Evolutionary conservation across 2,329 filamentous ascomycete genomes (phyloP).

Genomic region (Diplocarpon mali): DNA sequence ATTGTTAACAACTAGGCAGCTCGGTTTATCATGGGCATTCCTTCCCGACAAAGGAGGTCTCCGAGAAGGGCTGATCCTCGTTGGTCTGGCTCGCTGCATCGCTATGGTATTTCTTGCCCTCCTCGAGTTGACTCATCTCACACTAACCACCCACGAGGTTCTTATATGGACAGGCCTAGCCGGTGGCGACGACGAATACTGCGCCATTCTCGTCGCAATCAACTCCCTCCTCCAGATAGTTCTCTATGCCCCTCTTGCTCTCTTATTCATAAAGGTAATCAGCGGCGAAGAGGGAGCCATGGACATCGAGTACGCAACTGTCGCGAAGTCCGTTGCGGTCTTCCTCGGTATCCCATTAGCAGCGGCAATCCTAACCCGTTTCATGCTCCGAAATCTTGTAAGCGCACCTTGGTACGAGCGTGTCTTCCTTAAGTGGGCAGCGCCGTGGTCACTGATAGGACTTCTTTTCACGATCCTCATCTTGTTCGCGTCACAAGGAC

Average conservation of each 20-base stretch:
- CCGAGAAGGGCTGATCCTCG: constrained; percentile 62
- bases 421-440: constrained; percentile 57
- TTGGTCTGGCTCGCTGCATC: constrained; percentile 77
- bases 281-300: constrained; percentile 35
- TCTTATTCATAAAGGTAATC: constrained; percentile 59
- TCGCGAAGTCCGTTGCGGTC: constrained; percentile 70
- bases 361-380: constrained; percentile 66
- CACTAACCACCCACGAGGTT: constrained; percentile 8
- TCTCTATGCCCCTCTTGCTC: constrained; percentile 56
- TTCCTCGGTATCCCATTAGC: constrained; percentile 78
- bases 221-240: constrained; percentile 68
- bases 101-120: constrained; percentile 52
- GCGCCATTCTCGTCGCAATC: constrained; percentile 62
- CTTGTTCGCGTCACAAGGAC: constrained; percentile 73
- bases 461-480: constrained; percentile 80
- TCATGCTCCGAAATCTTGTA: constrained; percentile 43
- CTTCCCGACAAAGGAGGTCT: constrained; percentile 47
- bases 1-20: constrained; percentile 23
- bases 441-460: constrained; percentile 70
- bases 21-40: constrained; percentile 56
- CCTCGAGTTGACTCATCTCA: not conserved
- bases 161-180: constrained; percentile 72
- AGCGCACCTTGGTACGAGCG: constrained; percentile 53
- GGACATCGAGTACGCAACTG: constrained; percentile 47
- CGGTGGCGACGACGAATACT: constrained; percentile 60